Conservation (phyloP, 441 rosid species). For the Arabidopsis lyrata region DNA sequence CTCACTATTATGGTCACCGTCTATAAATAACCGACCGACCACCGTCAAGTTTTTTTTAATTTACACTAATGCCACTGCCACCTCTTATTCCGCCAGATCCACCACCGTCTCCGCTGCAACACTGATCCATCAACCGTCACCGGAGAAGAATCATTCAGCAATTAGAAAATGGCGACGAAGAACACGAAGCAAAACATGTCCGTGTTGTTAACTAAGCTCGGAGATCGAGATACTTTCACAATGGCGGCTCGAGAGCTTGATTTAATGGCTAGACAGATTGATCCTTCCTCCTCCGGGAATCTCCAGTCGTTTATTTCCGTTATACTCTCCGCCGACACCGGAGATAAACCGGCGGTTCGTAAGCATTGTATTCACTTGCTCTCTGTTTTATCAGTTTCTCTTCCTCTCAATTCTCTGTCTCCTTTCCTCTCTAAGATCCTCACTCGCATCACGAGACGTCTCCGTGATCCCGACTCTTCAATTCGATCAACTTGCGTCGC, state of each 20-base stretch:
- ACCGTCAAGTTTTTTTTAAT: constrained; percentile 1
- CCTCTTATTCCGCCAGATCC: constrained; percentile 46
- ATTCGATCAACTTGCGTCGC: constrained; percentile 76
- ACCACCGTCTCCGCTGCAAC: constrained; percentile 44
- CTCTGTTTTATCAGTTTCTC: constrained; percentile 59
- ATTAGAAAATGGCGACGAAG: constrained; percentile 52
- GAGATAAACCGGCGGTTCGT: constrained; percentile 76
- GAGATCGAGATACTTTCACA: constrained; percentile 86
- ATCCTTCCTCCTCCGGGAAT: constrained; percentile 46
- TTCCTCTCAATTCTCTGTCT: constrained; percentile 59
- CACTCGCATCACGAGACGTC: constrained; percentile 65
- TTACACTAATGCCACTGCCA: constrained; percentile 47
- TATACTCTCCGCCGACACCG: constrained; percentile 73
- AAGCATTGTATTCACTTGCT: constrained; percentile 75
- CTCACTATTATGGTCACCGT: background rate
- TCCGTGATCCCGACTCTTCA: constrained; percentile 80
- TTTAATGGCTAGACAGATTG: constrained; percentile 65
- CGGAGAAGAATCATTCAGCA: background rate
- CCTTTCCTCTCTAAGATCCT: constrained; percentile 74
- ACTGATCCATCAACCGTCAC: constrained; percentile 22
- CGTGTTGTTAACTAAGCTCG: constrained; percentile 68
- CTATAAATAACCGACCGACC: constrained; percentile 35
- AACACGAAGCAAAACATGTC: constrained; percentile 63
- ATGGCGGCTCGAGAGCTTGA: constrained; percentile 77
- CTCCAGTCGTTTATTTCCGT: constrained; percentile 72